Conservation (phyloP, 208 protist genomes). For the Leishmania arabica region DNA sequence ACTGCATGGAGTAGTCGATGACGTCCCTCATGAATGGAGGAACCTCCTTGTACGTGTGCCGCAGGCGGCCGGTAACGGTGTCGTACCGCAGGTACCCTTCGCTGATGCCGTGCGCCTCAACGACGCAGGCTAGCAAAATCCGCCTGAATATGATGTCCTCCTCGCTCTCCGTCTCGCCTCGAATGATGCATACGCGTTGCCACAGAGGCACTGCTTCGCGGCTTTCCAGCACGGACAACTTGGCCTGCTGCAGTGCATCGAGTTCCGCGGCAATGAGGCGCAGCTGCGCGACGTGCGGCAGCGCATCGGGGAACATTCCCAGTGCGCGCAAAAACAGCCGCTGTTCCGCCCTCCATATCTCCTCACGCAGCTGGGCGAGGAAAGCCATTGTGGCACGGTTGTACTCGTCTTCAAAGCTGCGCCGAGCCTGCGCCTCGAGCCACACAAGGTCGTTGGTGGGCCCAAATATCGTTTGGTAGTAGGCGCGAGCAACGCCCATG, state of each 20-base stretch:
- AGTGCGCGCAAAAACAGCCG: slow-evolving; percentile 47
- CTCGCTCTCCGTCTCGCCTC: slow-evolving; percentile 68
- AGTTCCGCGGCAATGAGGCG: slow-evolving; percentile 13
- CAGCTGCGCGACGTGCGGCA: slow-evolving; percentile 25
- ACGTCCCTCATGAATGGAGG: slow-evolving; percentile 39
- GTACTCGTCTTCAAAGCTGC: slow-evolving; percentile 47
- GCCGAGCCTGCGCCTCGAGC: slow-evolving; percentile 44
- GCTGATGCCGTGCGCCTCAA: slow-evolving; percentile 52
- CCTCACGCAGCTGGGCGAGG: slow-evolving; percentile 30
- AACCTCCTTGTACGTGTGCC: slow-evolving; percentile 12
- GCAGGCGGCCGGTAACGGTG: slow-evolving; percentile 21
- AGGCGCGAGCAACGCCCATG: slow-evolving; percentile 22
- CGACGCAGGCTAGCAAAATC: slow-evolving; percentile 43
- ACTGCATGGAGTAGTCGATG: slow-evolving; percentile 49
- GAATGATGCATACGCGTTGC: slow-evolving; percentile 63
- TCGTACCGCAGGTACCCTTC: slow-evolving; percentile 36
- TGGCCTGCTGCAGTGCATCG: slow-evolving; percentile 6
- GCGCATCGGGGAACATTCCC: slow-evolving; percentile 28
- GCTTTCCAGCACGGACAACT: slow-evolving; percentile 32
- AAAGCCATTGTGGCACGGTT: slow-evolving; percentile 17
- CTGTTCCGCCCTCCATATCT: slow-evolving; percentile 44
- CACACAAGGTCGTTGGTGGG: slow-evolving; percentile 26
- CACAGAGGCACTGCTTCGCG: slow-evolving; percentile 59
- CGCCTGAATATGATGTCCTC: slow-evolving; percentile 63
- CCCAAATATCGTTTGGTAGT: slow-evolving; percentile 28